phyloP scores from a whole-genome alignment of 768 basidiomycete genomes.

The Naganishia kalamii region DNA sequence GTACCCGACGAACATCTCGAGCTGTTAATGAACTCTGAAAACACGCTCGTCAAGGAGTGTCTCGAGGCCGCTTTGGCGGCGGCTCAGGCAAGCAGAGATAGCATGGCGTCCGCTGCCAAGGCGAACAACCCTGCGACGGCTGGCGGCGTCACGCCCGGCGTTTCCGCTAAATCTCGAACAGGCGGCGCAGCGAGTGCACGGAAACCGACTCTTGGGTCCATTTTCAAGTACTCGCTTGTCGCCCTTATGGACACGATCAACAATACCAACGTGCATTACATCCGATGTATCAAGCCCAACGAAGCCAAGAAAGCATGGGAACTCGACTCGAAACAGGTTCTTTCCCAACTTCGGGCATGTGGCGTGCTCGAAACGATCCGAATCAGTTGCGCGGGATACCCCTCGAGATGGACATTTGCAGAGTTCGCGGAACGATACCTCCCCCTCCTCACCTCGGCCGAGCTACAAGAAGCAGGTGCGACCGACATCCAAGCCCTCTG shows the following conservation, averaged over 20 bases:
- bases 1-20: constrained; percentile 97
- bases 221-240: constrained; percentile 92
- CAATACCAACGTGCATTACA: constrained; percentile 97
- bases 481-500: constrained; percentile 57
- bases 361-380: constrained; percentile 98
- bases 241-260: constrained; percentile 95
- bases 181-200: constrained; percentile 48
- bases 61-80: constrained; percentile 78
- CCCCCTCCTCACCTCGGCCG: constrained; percentile 1
- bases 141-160: constrained; percentile 26
- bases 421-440: constrained; percentile 90
- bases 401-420: constrained; percentile 94
- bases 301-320: constrained; percentile 96
- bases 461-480: constrained; percentile 29
- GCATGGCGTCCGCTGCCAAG: constrained; percentile 33
- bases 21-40: constrained; percentile 76
- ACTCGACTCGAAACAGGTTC: constrained; percentile 87
- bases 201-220: constrained; percentile 96
- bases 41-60: constrained; percentile 88
- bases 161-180: constrained; percentile 48
- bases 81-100: constrained; percentile 38
- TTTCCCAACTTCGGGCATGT: constrained; percentile 90
- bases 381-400: constrained; percentile 98
- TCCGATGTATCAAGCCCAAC: constrained; percentile 98
- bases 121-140: constrained; percentile 48